These are phyloP conservation scores for Dichomitus squalens DNA, from an alignment of 1,284 basidiomycete genomes.

Conservation along the genomic window DNA sequence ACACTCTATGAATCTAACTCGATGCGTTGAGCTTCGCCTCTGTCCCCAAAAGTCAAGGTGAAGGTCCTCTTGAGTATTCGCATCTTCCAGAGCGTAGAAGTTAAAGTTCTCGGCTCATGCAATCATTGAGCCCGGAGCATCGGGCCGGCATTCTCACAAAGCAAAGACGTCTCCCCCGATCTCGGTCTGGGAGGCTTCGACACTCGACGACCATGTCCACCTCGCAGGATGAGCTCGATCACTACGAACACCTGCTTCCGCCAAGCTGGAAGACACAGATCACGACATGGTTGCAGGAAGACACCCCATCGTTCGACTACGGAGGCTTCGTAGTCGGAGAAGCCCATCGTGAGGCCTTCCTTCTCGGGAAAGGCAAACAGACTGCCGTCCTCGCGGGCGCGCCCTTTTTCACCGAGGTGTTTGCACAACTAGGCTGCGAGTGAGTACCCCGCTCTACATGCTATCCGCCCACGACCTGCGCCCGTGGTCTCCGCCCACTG, in stretches of 20 bases:
- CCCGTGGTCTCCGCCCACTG: background rate
- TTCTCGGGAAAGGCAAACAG: constrained; percentile 83
- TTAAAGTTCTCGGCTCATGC: too few species aligned
- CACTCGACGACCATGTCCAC: constrained; percentile 22
- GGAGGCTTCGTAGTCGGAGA: constrained; percentile 98
- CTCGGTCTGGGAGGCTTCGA: background rate
- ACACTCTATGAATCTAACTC: background rate
- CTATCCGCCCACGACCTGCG: background rate
- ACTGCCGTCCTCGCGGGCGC: constrained; percentile 89
- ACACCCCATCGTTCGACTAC: constrained; percentile 96
- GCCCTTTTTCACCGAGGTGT: constrained; percentile 96
- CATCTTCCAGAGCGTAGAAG: too few species aligned
- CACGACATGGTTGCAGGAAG: constrained; percentile 86
- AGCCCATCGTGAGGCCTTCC: constrained; percentile 80
- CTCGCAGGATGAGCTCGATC: constrained; percentile 30
- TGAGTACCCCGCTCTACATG: constrained; percentile 45
- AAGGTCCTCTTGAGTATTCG: too few species aligned
- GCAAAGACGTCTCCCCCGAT: background rate
- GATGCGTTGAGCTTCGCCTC: background rate
- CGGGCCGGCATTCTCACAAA: background rate
- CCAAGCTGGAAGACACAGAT: constrained; percentile 90
- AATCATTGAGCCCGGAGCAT: background rate
- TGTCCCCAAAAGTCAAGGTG: background rate
- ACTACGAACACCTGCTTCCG: constrained; percentile 78
- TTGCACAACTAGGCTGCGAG: constrained; percentile 88